A percentile compares a stretch with the other conserved stretches of the same genome.
Conservation (phyloP, 2,329 filamentous ascomycete genomes). For the Ascochyta koolunga region DNA sequence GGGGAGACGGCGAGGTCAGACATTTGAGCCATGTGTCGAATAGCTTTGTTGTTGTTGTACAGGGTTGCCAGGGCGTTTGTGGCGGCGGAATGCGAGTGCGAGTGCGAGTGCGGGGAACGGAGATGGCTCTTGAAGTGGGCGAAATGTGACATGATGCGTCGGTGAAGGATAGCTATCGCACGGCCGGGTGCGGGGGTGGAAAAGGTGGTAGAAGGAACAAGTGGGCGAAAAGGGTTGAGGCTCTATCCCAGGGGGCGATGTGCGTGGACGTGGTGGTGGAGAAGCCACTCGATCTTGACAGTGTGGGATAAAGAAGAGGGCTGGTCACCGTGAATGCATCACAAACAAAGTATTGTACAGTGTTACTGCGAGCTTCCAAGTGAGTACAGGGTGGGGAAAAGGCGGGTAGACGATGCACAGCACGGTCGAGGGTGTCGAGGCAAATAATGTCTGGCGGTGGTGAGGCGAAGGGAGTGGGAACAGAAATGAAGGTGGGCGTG, state of each 20-base stretch:
- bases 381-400: constrained; percentile 8
- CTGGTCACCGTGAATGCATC: constrained; percentile 39
- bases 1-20: constrained; percentile 21
- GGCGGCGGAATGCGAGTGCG: constrained; percentile 8
- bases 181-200: constrained; percentile 22
- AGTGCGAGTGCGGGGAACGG: constrained; percentile 8
- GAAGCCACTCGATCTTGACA: constrained; percentile 26
- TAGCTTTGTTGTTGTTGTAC: constrained; percentile 12
- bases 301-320: constrained; percentile 26
- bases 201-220: constrained; percentile 8
- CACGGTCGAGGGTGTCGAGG: constrained; percentile 23
- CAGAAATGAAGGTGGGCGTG: constrained; percentile 6
- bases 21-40: constrained; percentile 27
- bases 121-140: constrained; percentile 10
- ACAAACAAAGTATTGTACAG: constrained; percentile 34
- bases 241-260: constrained; percentile 25
- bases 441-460: constrained; percentile 14
- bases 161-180: constrained; percentile 12
- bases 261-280: constrained; percentile 17
- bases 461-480: not conserved
- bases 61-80: constrained; percentile 4
- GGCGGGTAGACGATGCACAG: constrained; percentile 26
- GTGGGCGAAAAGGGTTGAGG: constrained; percentile 9
- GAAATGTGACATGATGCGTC: constrained; percentile 14
- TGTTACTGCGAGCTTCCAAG: constrained; percentile 3